Conservation (phyloP, 352 stramenopile genomes). For the Phytopythium delawarense region DNA sequence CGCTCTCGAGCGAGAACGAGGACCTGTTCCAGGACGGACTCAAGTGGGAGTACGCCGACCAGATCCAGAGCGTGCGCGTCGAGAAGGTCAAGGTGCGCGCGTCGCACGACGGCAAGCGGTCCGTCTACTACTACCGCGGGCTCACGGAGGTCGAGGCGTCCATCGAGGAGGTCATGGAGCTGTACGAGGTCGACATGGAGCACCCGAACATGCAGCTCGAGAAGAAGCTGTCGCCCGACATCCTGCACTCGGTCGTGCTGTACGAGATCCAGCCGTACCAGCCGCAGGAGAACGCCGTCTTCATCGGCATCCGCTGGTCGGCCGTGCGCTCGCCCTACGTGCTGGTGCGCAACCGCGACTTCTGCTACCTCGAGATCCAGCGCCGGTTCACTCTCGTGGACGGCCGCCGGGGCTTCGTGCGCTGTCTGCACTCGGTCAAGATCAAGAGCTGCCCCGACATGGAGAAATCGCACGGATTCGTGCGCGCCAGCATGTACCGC, state of each 20-base stretch:
- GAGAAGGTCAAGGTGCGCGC: constrained; percentile 75
- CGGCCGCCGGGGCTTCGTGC: constrained; percentile 55
- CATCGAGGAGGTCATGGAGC: constrained; percentile 67
- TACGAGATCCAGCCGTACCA: constrained; percentile 73
- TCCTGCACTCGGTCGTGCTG: constrained; percentile 75
- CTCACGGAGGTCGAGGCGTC: constrained; percentile 61
- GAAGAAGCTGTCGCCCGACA: constrained; percentile 64
- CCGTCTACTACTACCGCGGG: constrained; percentile 69
- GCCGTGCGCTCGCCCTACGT: constrained; percentile 66
- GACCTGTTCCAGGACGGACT: constrained; percentile 39
- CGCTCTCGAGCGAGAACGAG: constrained; percentile 20
- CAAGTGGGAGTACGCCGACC: constrained; percentile 70
- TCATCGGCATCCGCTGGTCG: constrained; percentile 79
- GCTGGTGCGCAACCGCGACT: constrained; percentile 72
- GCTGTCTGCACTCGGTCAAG: constrained; percentile 81
- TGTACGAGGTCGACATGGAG: constrained; percentile 68
- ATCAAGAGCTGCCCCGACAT: constrained; percentile 82
- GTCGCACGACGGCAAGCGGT: constrained; percentile 35
- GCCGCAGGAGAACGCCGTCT: constrained; percentile 40
- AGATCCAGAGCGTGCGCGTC: constrained; percentile 63
- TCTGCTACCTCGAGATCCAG: constrained; percentile 76
- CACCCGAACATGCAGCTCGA: constrained; percentile 76
- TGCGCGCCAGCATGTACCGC: constrained; percentile 79
- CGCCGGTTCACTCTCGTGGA: constrained; percentile 56
- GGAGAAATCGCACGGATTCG: constrained; percentile 74